Evolutionary conservation across 2,329 filamentous ascomycete species (phyloP), one percentile per base, ranked within the genome.

Genomic region (Ambrosiella xylebori): DNA sequence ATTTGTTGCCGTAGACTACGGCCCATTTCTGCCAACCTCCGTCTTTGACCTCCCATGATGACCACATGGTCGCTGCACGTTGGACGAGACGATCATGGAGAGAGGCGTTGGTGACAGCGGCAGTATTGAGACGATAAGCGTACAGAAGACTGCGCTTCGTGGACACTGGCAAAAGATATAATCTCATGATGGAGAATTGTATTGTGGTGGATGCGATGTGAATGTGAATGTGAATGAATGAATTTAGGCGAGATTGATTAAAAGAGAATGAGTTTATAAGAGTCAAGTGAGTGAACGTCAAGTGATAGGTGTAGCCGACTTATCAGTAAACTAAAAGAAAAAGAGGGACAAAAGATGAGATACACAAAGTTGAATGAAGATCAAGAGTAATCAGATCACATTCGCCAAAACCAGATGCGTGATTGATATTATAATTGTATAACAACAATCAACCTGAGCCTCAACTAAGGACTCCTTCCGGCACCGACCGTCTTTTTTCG

Each of bases 161-260:
- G 61, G 91, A 95, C 65, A 98, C 85, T 62, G 93, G 93, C 59
- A 98, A 80, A 63, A 98, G 82, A 72, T 89, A 95, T 70, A 98
- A 79, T 69, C 89, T 87, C 93, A 98, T 97, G 61, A 68, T 71
- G 65, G 62, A 62, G 61, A 36, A 7, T 40, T 27, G 27, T 27
- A 3, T 27, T 27, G 27, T 27, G 27, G 27, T 27, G 27, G 27
- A 27, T 37, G 37, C 2, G 6, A 36, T 38, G 40, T 38, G 44
- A 27, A 40, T 7, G n/a, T 35, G 17, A 15, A 15, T 35, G 27
- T 3, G 36, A 50, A 35, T 8, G 39, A 38, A 11, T 17, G 54
- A 36, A 12, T 12, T 15, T 41, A 19, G 35, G 41, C 40, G 37
- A 36, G 37, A 53, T 12, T 13, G 13, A 50, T 17, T 38, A 15